phyloP scores from a whole-genome alignment of 768 basidiomycete species.

The Phaeotremella skinneri region DNA sequence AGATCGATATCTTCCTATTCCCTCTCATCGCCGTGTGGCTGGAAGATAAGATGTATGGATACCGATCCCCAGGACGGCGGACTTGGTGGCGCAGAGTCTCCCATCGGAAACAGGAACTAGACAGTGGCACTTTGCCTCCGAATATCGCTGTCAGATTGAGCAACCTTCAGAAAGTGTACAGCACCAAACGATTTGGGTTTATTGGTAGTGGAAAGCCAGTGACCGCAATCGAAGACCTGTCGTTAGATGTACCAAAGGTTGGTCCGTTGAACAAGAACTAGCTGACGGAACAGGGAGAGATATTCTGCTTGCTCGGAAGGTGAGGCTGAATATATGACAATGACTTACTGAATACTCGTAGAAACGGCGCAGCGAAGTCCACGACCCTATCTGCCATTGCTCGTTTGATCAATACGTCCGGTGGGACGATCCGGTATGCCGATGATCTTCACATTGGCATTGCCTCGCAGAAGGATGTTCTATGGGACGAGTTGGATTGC shows the following conservation, averaged over 20 bases:
- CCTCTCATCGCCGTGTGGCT: constrained; percentile 64
- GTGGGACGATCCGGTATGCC: constrained; percentile 59
- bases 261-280: background rate
- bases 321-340: constrained; percentile 58
- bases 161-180: constrained; percentile 24
- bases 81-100: constrained; percentile 10
- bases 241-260: constrained; percentile 64
- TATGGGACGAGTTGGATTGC: constrained; percentile 73
- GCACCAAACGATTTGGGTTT: constrained; percentile 21
- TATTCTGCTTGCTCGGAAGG: constrained; percentile 73
- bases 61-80: constrained; percentile 37
- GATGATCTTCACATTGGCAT: constrained; percentile 64
- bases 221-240: constrained; percentile 66
- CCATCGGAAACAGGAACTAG: background rate
- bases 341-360: constrained; percentile 2
- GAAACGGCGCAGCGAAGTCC: constrained; percentile 69
- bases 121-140: background rate
- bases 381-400: constrained; percentile 68
- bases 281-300: constrained; percentile 55
- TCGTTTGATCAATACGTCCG: constrained; percentile 61
- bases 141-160: constrained; percentile 21
- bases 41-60: constrained; percentile 65
- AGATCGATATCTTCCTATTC: constrained; percentile 74
- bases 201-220: constrained; percentile 51
- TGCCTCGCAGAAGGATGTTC: constrained; percentile 78